phyloP scores from a whole-genome alignment of 2,329 filamentous ascomycete species.

The Trichothecium sympodiale region DNA sequence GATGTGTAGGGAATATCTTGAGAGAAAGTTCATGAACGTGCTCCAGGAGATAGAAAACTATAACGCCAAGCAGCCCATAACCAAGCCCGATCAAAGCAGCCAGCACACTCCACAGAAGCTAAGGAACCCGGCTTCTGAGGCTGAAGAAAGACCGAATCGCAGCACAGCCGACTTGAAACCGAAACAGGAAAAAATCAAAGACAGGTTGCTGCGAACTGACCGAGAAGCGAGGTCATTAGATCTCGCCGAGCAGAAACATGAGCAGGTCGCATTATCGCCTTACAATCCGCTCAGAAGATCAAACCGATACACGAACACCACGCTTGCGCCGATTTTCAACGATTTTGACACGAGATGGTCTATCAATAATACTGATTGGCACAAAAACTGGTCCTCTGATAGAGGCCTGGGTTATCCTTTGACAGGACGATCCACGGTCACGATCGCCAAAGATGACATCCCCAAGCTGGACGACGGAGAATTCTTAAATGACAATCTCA shows the following conservation, averaged over 20 bases:
- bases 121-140: too few species aligned
- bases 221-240: neutral
- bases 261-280: neutral
- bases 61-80: too few species aligned
- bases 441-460: conserved; percentile 63
- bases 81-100: neutral
- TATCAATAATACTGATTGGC: conserved; percentile 37
- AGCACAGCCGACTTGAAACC: too few species aligned
- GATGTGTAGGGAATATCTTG: too few species aligned
- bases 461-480: conserved; percentile 69
- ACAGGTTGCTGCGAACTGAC: conserved; percentile 10
- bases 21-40: too few species aligned
- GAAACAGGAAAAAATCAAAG: conserved; percentile 13
- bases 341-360: conserved; percentile 34
- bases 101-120: neutral
- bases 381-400: conserved; percentile 38
- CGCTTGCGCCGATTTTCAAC: neutral
- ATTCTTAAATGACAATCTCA: conserved; percentile 85
- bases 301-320: conserved; percentile 1
- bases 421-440: conserved; percentile 47
- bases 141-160: too few species aligned
- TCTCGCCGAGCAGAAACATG: neutral
- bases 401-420: conserved; percentile 51
- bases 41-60: too few species aligned
- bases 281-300: neutral